Evolutionary conservation across 306 rosid genomes (phyloP).

Genomic region (Sicyos edulis): DNA sequence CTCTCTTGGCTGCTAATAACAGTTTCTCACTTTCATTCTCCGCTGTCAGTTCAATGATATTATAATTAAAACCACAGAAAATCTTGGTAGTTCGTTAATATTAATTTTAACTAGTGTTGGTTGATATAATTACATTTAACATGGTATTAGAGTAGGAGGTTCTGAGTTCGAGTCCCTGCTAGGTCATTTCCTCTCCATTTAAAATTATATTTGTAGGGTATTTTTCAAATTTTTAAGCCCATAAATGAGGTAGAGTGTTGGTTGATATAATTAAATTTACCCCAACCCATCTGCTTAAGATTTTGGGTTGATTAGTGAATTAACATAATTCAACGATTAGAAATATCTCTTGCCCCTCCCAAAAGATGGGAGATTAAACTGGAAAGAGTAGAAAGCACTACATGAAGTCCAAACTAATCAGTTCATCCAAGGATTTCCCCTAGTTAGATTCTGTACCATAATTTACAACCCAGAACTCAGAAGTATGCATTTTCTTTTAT

Average conservation of each 20-base stretch:
- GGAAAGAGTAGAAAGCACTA: background rate
- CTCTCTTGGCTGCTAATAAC: conserved; percentile 72
- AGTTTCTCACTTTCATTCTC: conserved; percentile 62
- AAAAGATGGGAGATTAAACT: background rate
- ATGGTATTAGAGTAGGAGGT: too few relatives aligned
- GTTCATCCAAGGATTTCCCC: background rate
- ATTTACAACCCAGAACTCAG: background rate
- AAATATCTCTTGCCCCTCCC: background rate
- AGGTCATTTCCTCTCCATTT: too few relatives aligned
- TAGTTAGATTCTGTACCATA: background rate
- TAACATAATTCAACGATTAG: background rate
- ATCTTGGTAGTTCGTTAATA: background rate
- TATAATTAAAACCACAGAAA: conserved; percentile 5
- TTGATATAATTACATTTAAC: too few relatives aligned
- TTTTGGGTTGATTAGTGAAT: too few relatives aligned
- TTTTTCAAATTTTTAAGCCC: too few relatives aligned
- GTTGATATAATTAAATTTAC: too few relatives aligned
- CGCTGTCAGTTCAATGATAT: conserved; percentile 41
- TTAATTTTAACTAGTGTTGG: too few relatives aligned
- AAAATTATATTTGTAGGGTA: too few relatives aligned
- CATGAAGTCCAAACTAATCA: conserved; percentile 1
- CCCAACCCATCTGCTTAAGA: too few relatives aligned
- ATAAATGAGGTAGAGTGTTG: too few relatives aligned
- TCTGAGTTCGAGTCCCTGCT: too few relatives aligned
- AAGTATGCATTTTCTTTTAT: too few relatives aligned